Conservation (phyloP, 2,329 filamentous ascomycete species). For the Ambrosiella xylebori region DNA sequence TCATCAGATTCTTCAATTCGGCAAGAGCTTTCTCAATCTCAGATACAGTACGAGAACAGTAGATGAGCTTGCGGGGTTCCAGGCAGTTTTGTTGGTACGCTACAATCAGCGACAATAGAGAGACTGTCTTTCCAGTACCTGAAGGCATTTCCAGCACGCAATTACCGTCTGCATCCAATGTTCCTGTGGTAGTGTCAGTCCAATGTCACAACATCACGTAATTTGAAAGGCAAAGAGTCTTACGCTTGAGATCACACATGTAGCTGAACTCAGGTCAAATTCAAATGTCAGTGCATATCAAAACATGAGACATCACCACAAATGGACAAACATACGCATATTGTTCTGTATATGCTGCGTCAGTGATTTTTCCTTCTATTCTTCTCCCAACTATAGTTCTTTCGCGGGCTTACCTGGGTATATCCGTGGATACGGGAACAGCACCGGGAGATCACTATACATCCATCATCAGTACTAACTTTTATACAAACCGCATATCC, state of each 20-base stretch:
- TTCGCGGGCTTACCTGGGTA: slow-evolving; percentile 31
- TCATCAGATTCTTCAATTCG: slow-evolving; percentile 85
- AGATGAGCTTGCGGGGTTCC: slow-evolving; percentile 89
- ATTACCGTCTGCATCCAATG: slow-evolving; percentile 84
- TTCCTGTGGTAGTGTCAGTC: slow-evolving; percentile 27
- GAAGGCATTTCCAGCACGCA: slow-evolving; percentile 98
- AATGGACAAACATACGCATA: slow-evolving; percentile 26
- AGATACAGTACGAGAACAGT: slow-evolving; percentile 99
- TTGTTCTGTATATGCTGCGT: slow-evolving; percentile 27
- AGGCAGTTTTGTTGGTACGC: slow-evolving; percentile 92
- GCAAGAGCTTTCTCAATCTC: slow-evolving; percentile 96
- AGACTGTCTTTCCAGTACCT: slow-evolving; percentile 93
- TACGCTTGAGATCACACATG: slow-evolving; percentile 42
- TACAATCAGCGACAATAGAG: slow-evolving; percentile 82
- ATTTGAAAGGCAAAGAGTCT: slow-evolving; percentile 5
- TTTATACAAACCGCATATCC: background rate
- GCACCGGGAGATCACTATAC: slow-evolving; percentile 34
- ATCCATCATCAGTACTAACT: background rate
- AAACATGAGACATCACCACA: background rate
- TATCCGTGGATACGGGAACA: slow-evolving; percentile 42
- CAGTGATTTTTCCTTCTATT: background rate
- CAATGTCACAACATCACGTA: too few relatives aligned
- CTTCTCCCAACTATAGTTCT: background rate
- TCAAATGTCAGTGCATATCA: background rate
- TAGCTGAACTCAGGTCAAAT: slow-evolving; percentile 23